Evolutionary conservation across 179 eudicot species (phyloP), one percentile per base, ranked within the genome.

Genomic region (Amaranthus tricolor): DNA sequence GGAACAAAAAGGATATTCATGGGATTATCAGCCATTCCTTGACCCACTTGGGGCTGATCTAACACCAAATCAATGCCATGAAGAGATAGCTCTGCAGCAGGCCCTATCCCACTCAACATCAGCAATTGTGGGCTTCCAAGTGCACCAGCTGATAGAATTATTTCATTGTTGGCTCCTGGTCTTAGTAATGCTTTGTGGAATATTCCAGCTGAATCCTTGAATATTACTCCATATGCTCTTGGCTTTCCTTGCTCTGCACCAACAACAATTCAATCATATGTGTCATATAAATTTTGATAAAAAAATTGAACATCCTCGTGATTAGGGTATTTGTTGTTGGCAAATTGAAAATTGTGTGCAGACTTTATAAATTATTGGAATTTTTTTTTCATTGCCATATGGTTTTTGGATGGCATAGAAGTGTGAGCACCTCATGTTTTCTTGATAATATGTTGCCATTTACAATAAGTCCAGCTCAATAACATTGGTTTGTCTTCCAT

Each of bases 31-130:
- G 94, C 80, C 90, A 94, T 82, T 43, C 89, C 93, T 71, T 89
- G 94, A 0, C 98, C 97, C 5, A 92, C 98, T 75, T 78, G 80
- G 8, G 92, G 94, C 67, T 90, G 94, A 70, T 92, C 86, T 64
- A 94, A 19, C 56, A 94, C 31, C 9, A 90, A 86, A 9, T 78
- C 68, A 43, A 90, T 86, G 11, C 85, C 85, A 4, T 82, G 89
- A 63, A 79, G 53, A 78, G 0, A 12, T 0, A 94, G 86, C 54
- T 92, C 91, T 9, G 74, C 53, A 15, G 81, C 83, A 3, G 98
- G 98, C 62, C 98, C 98, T 49, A 94, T 82, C 19, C 97, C 96
- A 67, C 96, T 92, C 53, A 94, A 68, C 98, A 94, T 86, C 57
- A 94, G 55, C 24, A 94, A 62, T 62, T 92, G 98, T 70, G 96